Evolutionary conservation across 73 alveolate species (phyloP), one percentile per base, ranked within the genome.

Genomic region (Vitrella brassicaformis): DNA sequence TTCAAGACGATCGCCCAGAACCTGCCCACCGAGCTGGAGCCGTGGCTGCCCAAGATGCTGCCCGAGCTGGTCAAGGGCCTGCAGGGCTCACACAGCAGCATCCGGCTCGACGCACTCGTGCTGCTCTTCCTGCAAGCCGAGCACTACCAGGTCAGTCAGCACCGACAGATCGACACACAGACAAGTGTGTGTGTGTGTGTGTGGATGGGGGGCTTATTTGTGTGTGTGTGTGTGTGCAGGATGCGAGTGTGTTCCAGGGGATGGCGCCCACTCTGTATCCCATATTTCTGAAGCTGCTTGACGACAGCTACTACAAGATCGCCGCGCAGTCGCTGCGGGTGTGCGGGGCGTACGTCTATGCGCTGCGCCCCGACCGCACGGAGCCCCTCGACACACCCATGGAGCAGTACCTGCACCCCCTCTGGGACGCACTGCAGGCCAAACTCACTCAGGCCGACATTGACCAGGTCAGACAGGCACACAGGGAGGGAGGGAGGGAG

Each of bases 281-380:
- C 10, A 75, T 45, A 19, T 19, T 86, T 47, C 19, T 28, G 65
- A 19, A 47, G 26, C 81, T 84, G 25, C 47, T 80, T 19, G 56
- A 78, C 32, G 87, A 86, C 66, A 89, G 80, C 28, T 83, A 89
- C 82, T 89, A 86, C 75, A 80, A 88, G 70, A 81, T 87, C 46
- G 84, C 81, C 28, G 68, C 87, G 66, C 92, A 89, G 79, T 92
- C 88, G 0, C 84, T 89, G 14, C 83, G 91, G 28, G 88, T 85
- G 10, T 73, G 85, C 18, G 90, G 89, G 28, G 81, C 83, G 66
- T 89, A 74, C 68, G 86, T 87, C 7, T 69, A 89, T 71, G 79
- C 86, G 19, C 69, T 89, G 8, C 75, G 90, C 78, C 82, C 10
- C 27, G 27, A 25, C 32, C 66, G 67, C 68, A 27, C 66, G 82